Conservation (phyloP, 805 yeast genomes). For the Kodamaea jinghongensis region DNA sequence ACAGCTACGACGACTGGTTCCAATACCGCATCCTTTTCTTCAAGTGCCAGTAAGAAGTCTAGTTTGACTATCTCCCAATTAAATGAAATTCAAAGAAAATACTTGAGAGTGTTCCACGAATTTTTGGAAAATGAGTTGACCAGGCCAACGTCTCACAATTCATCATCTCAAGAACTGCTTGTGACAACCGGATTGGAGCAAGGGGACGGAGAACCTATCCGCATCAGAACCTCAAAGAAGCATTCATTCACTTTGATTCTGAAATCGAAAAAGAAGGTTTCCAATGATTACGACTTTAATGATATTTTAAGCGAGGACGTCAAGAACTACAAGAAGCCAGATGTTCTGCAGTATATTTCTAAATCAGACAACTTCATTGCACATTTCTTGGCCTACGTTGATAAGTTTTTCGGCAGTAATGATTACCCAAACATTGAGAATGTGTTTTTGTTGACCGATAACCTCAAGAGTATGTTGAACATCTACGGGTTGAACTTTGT, state of each 20-base stretch:
- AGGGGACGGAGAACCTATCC: constrained; percentile 3
- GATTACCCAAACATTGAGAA: constrained; percentile 22
- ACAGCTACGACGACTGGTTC: constrained; percentile 5
- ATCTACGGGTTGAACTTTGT: constrained; percentile 48
- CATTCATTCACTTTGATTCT: constrained; percentile 7
- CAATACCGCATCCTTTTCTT: constrained; percentile 1
- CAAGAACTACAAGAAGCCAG: constrained; percentile 32
- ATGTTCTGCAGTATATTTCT: constrained; percentile 41
- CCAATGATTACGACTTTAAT: constrained; percentile 12
- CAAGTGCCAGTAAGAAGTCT: constrained; percentile 9
- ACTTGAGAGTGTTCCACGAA: constrained; percentile 35
- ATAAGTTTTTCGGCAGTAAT: constrained; percentile 28
- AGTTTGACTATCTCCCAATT: constrained; percentile 23
- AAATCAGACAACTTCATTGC: constrained; percentile 41
- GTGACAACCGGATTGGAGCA: background rate
- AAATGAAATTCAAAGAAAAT: constrained; percentile 34
- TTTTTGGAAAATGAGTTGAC: constrained; percentile 35
- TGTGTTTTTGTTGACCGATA: constrained; percentile 19
- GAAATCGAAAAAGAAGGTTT: constrained; percentile 5
- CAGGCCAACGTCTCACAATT: constrained; percentile 5
- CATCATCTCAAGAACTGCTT: constrained; percentile 3
- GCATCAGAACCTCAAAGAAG: constrained; percentile 9
- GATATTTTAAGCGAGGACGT: constrained; percentile 15
- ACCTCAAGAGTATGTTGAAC: constrained; percentile 20
- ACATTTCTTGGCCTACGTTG: constrained; percentile 36